Conservation (phyloP, 257 asterid genomes). For the Parsonsia alboflavescens region DNA sequence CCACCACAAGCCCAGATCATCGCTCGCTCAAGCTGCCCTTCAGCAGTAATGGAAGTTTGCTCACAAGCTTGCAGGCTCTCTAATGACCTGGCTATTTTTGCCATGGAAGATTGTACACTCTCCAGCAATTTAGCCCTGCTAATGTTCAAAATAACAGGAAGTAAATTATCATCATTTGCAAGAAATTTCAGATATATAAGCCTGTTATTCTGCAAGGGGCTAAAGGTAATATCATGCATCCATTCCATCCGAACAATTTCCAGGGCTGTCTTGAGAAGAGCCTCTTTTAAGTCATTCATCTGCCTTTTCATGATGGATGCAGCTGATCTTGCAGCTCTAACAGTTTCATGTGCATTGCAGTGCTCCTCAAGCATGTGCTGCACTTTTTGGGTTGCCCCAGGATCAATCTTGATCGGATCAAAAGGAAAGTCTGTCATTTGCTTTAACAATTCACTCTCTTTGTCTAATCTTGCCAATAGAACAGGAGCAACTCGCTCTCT, state of each 20-base stretch:
- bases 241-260: constrained; percentile 89
- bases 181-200: constrained; percentile 57
- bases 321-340: constrained; percentile 81
- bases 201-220: constrained; percentile 56
- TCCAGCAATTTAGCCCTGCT: constrained; percentile 77
- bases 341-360: constrained; percentile 84
- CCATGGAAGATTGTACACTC: constrained; percentile 59
- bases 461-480: constrained; percentile 54
- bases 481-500: constrained; percentile 70
- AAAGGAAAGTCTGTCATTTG: constrained; percentile 36
- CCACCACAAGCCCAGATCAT: constrained; percentile 99
- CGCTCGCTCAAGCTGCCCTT: constrained; percentile 99
- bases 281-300: constrained; percentile 69
- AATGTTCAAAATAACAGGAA: constrained; percentile 59
- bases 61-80: constrained; percentile 80
- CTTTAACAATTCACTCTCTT: constrained; percentile 55
- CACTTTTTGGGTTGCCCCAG: constrained; percentile 43
- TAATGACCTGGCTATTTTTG: constrained; percentile 64
- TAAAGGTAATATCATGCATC: constrained; percentile 62
- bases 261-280: constrained; percentile 68
- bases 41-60: constrained; percentile 72
- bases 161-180: constrained; percentile 46
- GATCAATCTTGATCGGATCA: constrained; percentile 36
- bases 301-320: constrained; percentile 76
- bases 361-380: constrained; percentile 81